Evolutionary conservation across 768 basidiomycete species (phyloP).

Genomic region (Cantharellus cinnabarinus): DNA sequence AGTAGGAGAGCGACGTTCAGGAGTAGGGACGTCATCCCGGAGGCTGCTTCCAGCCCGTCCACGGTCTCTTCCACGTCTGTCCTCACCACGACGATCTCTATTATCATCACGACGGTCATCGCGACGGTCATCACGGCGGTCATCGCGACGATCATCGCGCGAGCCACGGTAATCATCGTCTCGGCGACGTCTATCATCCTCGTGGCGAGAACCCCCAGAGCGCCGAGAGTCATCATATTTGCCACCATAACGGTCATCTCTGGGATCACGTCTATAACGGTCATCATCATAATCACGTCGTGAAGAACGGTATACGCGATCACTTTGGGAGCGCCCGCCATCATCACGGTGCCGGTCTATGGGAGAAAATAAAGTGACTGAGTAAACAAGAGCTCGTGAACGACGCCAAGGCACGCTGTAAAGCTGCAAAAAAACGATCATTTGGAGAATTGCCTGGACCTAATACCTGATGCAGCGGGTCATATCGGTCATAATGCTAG

Average conservation of each 20-base stretch:
- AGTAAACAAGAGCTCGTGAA: too few species aligned
- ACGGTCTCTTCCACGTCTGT: slow-evolving; percentile 1
- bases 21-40: slow-evolving; percentile 27
- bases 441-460: too few species aligned
- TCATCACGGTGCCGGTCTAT: background rate
- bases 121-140: slow-evolving; percentile 22
- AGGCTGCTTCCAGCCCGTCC: slow-evolving; percentile 16
- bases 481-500: too few species aligned
- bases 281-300: slow-evolving; percentile 8
- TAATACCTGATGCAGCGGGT: too few species aligned
- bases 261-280: slow-evolving; percentile 15
- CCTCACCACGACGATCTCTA: slow-evolving; percentile 2
- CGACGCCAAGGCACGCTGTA: too few species aligned
- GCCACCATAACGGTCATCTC: slow-evolving; percentile 18
- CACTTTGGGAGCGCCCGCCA: slow-evolving; percentile 12
- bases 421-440: too few species aligned
- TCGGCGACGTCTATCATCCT: slow-evolving; percentile 13
- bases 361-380: too few species aligned
- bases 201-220: slow-evolving; percentile 12
- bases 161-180: slow-evolving; percentile 15
- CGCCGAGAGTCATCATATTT: slow-evolving; percentile 14
- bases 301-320: slow-evolving; percentile 18
- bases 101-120: slow-evolving; percentile 10
- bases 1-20: slow-evolving; percentile 72
- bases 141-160: slow-evolving; percentile 19